Conservation (phyloP, 768 basidiomycete genomes). For the Suillus alpinus region DNA sequence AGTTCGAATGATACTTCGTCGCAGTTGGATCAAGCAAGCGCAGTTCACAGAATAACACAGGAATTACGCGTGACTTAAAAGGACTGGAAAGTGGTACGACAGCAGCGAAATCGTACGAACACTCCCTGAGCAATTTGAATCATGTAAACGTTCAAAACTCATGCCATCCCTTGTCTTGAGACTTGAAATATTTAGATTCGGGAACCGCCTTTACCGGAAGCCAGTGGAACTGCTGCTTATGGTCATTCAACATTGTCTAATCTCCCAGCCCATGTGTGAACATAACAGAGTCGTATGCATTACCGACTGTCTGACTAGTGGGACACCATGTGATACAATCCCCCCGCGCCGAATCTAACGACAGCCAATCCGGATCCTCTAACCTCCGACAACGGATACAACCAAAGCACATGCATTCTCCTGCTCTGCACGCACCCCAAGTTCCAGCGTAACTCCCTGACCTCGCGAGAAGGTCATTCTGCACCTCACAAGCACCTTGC, state of each 20-base stretch:
- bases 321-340: conserved; percentile 13
- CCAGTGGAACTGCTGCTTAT: background rate
- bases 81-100: conserved; percentile 9
- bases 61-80: conserved; percentile 2
- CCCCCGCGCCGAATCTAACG: background rate
- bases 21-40: background rate
- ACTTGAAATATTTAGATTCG: conserved; percentile 5
- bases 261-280: conserved; percentile 6
- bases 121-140: background rate
- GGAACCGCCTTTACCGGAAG: background rate
- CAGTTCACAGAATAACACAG: background rate
- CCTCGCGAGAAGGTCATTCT: conserved; percentile 94
- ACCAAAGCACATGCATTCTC: conserved; percentile 84
- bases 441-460: conserved; percentile 89
- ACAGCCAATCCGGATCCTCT: conserved; percentile 12
- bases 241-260: conserved; percentile 2
- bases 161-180: conserved; percentile 6
- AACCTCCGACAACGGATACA: conserved; percentile 83
- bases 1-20: conserved; percentile 8
- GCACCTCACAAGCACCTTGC: conserved; percentile 92
- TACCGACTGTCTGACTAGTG: background rate
- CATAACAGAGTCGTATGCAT: background rate
- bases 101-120: conserved; percentile 9
- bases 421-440: conserved; percentile 89
- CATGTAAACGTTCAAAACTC: conserved; percentile 4